Evolutionary conservation across 768 basidiomycete genomes (phyloP).

Genomic region (Boletus pseudopeckii): DNA sequence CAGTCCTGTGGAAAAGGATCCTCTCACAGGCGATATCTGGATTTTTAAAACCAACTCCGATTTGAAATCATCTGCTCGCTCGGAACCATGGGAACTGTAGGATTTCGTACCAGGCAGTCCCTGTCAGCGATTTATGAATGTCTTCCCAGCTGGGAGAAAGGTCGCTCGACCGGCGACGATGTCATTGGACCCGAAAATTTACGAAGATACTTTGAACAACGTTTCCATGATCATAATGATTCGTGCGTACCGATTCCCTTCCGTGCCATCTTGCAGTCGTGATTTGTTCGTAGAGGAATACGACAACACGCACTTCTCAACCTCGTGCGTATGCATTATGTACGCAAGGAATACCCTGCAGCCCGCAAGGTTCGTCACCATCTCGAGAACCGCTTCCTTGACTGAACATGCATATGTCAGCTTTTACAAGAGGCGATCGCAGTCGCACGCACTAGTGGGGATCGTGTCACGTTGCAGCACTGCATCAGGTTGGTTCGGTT

Average conservation of each 20-base stretch:
- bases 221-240: conserved; percentile 75
- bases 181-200: conserved; percentile 67
- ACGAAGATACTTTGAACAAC: conserved; percentile 80
- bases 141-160: conserved; percentile 60
- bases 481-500: conserved; percentile 60
- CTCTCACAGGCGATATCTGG: conserved; percentile 44
- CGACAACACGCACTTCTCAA: conserved; percentile 80
- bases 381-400: not conserved
- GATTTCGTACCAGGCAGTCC: conserved; percentile 16
- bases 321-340: conserved; percentile 74
- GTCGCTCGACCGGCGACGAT: conserved; percentile 63
- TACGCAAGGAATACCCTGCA: conserved; percentile 62
- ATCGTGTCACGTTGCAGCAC: conserved; percentile 70
- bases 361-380: conserved; percentile 54
- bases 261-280: not conserved
- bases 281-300: conserved; percentile 48
- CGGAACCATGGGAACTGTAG: conserved; percentile 59
- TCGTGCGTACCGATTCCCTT: conserved; percentile 50
- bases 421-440: conserved; percentile 73
- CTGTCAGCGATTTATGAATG: not conserved
- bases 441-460: conserved; percentile 69
- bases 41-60: conserved; percentile 65
- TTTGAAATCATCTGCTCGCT: conserved; percentile 61
- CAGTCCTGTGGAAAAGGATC: conserved; percentile 47
- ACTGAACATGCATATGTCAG: conserved; percentile 35